Base-by-base conservation (phyloP, 2,329 filamentous ascomycete species). In the Colletotrichum orbiculare region DNA sequence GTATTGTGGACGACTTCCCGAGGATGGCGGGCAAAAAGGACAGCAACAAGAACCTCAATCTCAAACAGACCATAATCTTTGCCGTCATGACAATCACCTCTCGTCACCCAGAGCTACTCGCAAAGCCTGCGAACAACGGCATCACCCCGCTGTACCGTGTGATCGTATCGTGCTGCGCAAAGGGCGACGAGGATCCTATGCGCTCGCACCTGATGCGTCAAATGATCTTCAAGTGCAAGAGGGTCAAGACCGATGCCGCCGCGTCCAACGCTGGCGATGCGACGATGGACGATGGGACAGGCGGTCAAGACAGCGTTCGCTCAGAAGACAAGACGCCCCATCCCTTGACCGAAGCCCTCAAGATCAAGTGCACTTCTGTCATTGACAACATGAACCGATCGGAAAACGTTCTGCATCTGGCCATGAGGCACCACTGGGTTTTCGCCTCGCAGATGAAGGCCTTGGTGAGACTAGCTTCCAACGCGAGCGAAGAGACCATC, bases 81-180 rank as follows among this genome's bases (percentile, higher is more conserved):
- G 46, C 57, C 15, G 42, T 54, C 43, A 54, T 34, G 42, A 39
- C 34, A 34, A 54, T 60, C 33, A 39, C 49, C 49, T 12, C 43
- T 10, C 48, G 42, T 8, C 48, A 60, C 13, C 57, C 57, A n/a
- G n/a, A 46, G 3, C 57, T 60, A 15, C 57, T 60, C 35, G 34
- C 11, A n/a, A 43, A 45, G 15, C 12, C 41, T 13, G 49, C 48
- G 17, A 8, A 43, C 37, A 35, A 48, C 17, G 42, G 49, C 38
- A 60, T 45, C 25, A 60, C 57, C 49, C 57, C 57, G 15, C 49
- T 60, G 41, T 60, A 60, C 42, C 33, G 39, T 34, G 49, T 42
- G 15, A 25, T 25, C 25, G 42, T 53, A 2, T 37, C 45, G 38
- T 60, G 35, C 13, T 53, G 35, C 8, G 11, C 15, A 37, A 12